Percentiles rank a stretch among this genome's conserved stretches.
Conservation (phyloP, 345 rosid species). For the Cardamine occulta region DNA sequence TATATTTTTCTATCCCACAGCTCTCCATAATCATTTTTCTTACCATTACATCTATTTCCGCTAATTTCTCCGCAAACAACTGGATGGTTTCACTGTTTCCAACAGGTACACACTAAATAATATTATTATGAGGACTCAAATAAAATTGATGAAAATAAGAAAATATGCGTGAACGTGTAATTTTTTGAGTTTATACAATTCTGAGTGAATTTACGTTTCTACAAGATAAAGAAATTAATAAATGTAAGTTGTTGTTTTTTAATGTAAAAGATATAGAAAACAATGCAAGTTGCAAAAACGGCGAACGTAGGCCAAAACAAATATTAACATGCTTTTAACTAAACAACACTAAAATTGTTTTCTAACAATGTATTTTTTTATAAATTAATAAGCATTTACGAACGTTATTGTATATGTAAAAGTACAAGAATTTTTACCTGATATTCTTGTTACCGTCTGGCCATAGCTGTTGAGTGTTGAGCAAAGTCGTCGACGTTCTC, state of each 20-base stretch:
- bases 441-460: conserved; percentile 11
- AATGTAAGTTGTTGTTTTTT: background rate
- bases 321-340: background rate
- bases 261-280: too few relatives aligned
- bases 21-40: conserved; percentile 61
- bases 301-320: background rate
- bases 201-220: background rate
- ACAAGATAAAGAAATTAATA: background rate
- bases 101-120: background rate
- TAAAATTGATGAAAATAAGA: background rate
- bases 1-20: conserved; percentile 48
- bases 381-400: background rate
- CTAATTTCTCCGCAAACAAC: conserved; percentile 31
- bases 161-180: background rate
- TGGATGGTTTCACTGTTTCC: conserved; percentile 39
- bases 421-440: background rate
- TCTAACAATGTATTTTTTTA: background rate
- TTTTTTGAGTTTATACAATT: background rate
- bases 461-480: background rate
- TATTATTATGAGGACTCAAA: background rate
- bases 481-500: conserved; percentile 22
- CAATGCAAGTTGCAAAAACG: background rate
- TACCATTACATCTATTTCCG: conserved; percentile 53
- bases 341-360: background rate
- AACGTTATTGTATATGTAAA: too few relatives aligned